Evolutionary conservation across 345 rosid genomes (phyloP).

Genomic region (Lumnitzera littorea): DNA sequence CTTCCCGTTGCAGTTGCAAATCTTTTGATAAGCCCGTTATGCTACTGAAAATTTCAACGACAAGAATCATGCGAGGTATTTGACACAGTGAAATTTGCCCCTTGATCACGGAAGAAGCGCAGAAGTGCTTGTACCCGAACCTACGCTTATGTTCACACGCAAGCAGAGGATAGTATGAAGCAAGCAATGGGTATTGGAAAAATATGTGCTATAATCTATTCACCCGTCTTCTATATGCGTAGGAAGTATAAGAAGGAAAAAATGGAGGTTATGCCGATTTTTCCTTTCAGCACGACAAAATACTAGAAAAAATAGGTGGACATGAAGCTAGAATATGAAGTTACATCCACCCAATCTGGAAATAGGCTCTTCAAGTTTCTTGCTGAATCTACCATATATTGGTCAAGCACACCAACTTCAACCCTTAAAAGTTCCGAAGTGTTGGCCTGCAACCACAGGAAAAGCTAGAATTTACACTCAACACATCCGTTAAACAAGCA

Average conservation of each 20-base stretch:
- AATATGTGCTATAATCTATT: no score
- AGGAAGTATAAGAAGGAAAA: not conserved
- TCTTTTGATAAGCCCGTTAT: no score
- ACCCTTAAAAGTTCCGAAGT: constrained; percentile 45
- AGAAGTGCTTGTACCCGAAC: no score
- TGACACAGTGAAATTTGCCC: no score
- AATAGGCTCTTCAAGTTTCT: constrained; percentile 56
- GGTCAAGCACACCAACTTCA: constrained; percentile 81
- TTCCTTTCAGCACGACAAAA: not conserved
- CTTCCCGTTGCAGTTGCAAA: no score
- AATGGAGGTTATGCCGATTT: not conserved
- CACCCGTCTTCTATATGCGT: not conserved
- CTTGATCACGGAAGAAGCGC: no score
- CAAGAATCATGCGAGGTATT: no score
- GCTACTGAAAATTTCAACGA: no score
- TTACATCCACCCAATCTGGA: constrained; percentile 82
- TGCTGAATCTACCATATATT: constrained; percentile 49
- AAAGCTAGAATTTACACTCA: not conserved
- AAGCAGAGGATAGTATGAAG: no score
- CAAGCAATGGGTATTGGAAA: no score
- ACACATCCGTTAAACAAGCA: not conserved
- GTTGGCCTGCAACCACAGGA: constrained; percentile 39
- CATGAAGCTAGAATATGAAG: constrained; percentile 58
- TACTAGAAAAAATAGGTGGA: constrained; percentile 61
- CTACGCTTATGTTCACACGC: no score